phyloP scores from a whole-genome alignment of 345 rosid genomes.

The Syzygium jambos region DNA sequence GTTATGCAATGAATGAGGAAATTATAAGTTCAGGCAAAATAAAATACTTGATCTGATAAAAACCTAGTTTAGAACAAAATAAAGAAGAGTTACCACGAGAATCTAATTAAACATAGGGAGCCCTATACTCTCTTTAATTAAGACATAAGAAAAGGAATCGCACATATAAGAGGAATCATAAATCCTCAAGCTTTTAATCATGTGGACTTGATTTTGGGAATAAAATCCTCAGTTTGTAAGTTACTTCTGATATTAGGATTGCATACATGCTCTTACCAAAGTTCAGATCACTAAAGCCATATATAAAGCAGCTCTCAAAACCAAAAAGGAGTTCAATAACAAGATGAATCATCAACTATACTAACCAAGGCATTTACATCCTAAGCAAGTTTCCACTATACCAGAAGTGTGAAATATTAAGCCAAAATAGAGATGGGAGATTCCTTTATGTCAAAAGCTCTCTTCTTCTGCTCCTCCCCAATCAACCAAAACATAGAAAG shows the following conservation, averaged over 20 bases:
- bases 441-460: background rate
- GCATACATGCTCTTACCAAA: background rate
- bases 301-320: background rate
- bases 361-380: background rate
- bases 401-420: background rate
- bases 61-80: background rate
- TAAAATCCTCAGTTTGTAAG: background rate
- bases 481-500: background rate
- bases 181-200: background rate
- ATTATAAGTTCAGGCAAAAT: background rate
- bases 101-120: background rate
- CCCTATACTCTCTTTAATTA: background rate
- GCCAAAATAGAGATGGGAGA: background rate
- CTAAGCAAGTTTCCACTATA: background rate
- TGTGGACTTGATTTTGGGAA: background rate
- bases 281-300: background rate
- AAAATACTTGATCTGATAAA: background rate
- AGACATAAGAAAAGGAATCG: background rate
- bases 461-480: background rate
- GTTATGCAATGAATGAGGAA: background rate
- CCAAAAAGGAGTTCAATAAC: background rate
- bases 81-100: background rate
- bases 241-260: background rate
- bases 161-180: background rate
- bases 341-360: background rate